Evolutionary conservation across 2,329 filamentous ascomycete genomes (phyloP), one percentile per base, ranked within the genome.

Genomic region (Pleurostoma richardsiae): DNA sequence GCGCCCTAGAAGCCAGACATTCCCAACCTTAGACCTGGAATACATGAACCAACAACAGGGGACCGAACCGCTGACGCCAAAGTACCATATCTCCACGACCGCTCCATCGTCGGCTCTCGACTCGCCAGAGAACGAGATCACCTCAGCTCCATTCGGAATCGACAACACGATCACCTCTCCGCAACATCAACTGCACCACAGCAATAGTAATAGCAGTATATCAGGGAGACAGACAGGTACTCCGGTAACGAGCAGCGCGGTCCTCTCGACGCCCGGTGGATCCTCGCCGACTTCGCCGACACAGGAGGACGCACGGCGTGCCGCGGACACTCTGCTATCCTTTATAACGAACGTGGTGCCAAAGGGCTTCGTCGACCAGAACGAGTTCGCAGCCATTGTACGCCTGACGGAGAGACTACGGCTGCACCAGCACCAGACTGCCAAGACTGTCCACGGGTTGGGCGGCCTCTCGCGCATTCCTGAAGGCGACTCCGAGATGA

Each of bases 391-490:
- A 53, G 81, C 83, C 3, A 83, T 96, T 42, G 76, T 89, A 19
- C 89, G 90, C 61, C 70, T 96, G 53, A 92, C 91, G 63, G 87
- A 95, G 65, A 95, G 92, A 66, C 75, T 96, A 30, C 83, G 88
- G 50, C 71, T 95, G 33, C 80, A 86, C 41, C 78, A 82, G 46
- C 65, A 64, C 19, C 64, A 68, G 40, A 50, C 54, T 53, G 60
- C 41, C 54, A 59, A 53, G 31, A 45, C 44, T 8, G 43, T 38
- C 45, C 54, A 33, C 28, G 63, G 65, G 3, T 67, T 78, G 44
- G 74, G 76, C 3, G 74, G 74, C 0, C 59, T 82, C 7, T 75
- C 76, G 3, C 69, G 76, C 31, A 81, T 81, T 44, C 76, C 76
- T 0, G 78, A 81, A 55, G 76, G 77, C n/a, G 77, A 81, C 44